Percentiles rank a stretch among this genome's conserved stretches.
Conservation (phyloP, 2,329 filamentous ascomycete genomes). For the Pleomassaria siparia region DNA sequence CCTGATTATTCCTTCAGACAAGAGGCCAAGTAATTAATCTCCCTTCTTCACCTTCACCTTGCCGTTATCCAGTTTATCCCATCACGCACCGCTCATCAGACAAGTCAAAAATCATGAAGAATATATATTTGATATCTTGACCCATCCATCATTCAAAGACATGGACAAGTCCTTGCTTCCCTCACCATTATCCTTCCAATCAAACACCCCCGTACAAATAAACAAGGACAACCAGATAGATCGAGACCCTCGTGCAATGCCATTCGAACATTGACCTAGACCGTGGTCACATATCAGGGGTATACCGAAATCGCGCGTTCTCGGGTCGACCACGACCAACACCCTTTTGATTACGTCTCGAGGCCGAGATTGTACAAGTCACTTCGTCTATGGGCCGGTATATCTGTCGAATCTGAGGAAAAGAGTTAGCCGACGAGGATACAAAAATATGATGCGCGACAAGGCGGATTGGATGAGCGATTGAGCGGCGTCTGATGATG, state of each 20-base stretch:
- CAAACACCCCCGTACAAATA: neutral
- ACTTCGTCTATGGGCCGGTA: constrained; percentile 27
- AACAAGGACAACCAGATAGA: neutral
- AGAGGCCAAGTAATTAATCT: too few species aligned
- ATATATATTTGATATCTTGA: too few species aligned
- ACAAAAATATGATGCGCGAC: neutral
- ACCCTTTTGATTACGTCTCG: constrained; percentile 2
- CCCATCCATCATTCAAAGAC: neutral
- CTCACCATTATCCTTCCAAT: too few species aligned
- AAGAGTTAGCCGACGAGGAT: constrained; percentile 13
- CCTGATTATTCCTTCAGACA: too few species aligned
- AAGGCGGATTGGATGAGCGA: too few species aligned
- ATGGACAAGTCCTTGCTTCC: neutral
- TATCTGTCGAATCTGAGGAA: constrained; percentile 35
- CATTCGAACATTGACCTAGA: constrained; percentile 1
- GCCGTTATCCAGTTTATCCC: too few species aligned
- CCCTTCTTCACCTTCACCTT: too few species aligned
- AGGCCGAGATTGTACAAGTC: neutral
- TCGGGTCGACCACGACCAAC: constrained; percentile 6
- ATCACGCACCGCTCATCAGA: too few species aligned
- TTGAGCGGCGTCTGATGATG: too few species aligned
- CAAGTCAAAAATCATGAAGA: too few species aligned
- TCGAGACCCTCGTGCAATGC: neutral
- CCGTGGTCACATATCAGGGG: constrained; percentile 6
- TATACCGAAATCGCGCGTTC: constrained; percentile 12